Evolutionary conservation across 306 rosid genomes (phyloP), one percentile per base, ranked within the genome.

Genomic region (Rosa chinensis): DNA sequence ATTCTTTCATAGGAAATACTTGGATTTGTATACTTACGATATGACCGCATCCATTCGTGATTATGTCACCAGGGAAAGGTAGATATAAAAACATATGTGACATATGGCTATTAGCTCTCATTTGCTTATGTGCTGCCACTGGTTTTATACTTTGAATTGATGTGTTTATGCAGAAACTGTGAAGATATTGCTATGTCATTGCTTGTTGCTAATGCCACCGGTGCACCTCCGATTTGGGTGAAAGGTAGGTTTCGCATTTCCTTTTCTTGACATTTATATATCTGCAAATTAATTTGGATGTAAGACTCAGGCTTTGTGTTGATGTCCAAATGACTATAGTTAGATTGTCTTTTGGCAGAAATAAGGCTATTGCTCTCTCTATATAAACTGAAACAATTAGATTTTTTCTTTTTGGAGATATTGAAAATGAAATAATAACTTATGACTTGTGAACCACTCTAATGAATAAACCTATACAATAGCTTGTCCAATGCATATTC

Each of bases 111-210:
- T 71, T 47, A 28, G 11, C 37, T 1, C 4, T 32, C 16, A 13
- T 20, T 69, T 40, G 61, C 75, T 48, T 61, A 48, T 58, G 48
- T 37, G 68, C 70, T 70, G 4, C n/a, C 71, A 8, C 49, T 35
- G 64, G 18, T 77, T 78, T 71, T 77, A 17, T 35, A 74, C 7
- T 8, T 66, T 21, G 73, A 39, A 70, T 73, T 70, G 50, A 18
- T 67, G 37, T n/a, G 82, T 40, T 66, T 43, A 12, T 58, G 44
- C 84, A 90, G 89, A 70, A 84, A 80, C 74, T 88, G 89, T 80
- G 90, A 90, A 83, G 92, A 88, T 79, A 85, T 88, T 77, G 94
- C 87, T 58, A 86, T 86, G 90, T 86, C 92, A 63, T 82, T 90
- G 73, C 87, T 88, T 39, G 78, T 90, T 76, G 88, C 88, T 56